These are phyloP conservation scores for Hordeum pubiflorum DNA, from an alignment of 202 grass and related monocot genomes.

Conservation along the genomic window DNA sequence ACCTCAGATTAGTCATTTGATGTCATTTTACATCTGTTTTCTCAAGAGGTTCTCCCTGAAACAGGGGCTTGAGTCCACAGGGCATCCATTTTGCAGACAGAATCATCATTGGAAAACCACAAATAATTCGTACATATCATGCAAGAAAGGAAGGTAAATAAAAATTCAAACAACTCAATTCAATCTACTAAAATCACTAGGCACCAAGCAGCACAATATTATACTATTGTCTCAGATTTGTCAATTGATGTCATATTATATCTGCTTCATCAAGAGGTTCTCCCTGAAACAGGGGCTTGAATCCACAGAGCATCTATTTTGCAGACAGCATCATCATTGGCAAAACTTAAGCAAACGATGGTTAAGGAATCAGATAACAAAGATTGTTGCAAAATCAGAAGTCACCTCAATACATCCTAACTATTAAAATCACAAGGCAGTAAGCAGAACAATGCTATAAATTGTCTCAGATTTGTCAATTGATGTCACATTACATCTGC, in stretches of 20 bases:
- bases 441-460: neutral
- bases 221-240: neutral
- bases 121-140: neutral
- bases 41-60: slow-evolving; percentile 44
- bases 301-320: slow-evolving; percentile 45
- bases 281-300: slow-evolving; percentile 42
- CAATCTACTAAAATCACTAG: neutral
- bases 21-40: slow-evolving; percentile 32
- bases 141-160: neutral
- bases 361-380: too few relatives aligned
- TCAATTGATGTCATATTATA: slow-evolving; percentile 27
- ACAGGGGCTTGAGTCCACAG: slow-evolving; percentile 36
- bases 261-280: slow-evolving; percentile 37
- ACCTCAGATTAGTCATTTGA: slow-evolving; percentile 14
- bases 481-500: slow-evolving; percentile 28
- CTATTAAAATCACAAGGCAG: too few relatives aligned
- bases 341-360: neutral
- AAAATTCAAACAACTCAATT: neutral
- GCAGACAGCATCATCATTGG: slow-evolving; percentile 33
- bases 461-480: slow-evolving; percentile 3
- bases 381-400: neutral
- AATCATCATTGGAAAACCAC: neutral
- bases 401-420: neutral
- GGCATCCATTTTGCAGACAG: slow-evolving; percentile 51
- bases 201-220: neutral